phyloP scores from a whole-genome alignment of 2,329 filamentous ascomycete genomes.

The Fusarium duplospermum region DNA sequence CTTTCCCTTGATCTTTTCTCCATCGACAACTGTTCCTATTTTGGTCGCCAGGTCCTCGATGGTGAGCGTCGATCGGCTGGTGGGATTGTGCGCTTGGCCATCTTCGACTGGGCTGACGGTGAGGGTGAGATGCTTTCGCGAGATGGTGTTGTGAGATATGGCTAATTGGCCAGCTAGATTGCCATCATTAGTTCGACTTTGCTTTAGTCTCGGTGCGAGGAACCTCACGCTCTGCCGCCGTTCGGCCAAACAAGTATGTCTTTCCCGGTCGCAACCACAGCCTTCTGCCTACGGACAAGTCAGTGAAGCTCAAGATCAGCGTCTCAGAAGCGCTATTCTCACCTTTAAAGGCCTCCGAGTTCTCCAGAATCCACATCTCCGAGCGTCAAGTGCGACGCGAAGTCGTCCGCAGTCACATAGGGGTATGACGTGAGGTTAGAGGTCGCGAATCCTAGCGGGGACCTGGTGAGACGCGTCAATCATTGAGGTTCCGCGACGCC shows the following conservation, averaged over 20 bases:
- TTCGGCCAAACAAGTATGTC: conserved; percentile 86
- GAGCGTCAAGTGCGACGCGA: conserved; percentile 26
- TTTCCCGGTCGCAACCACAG: conserved; percentile 90
- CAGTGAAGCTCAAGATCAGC: background rate
- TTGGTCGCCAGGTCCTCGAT: conserved; percentile 87
- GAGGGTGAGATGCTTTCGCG: conserved; percentile 87
- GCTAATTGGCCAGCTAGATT: conserved; percentile 71
- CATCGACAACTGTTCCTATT: conserved; percentile 83
- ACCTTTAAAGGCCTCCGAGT: conserved; percentile 65
- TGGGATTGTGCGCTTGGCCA: conserved; percentile 73
- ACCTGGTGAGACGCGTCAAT: conserved; percentile 28
- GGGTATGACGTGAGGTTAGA: conserved; percentile 42
- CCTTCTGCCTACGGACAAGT: conserved; percentile 54
- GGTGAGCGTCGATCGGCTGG: conserved; percentile 74
- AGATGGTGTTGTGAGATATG: conserved; percentile 85
- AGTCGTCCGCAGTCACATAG: conserved; percentile 34
- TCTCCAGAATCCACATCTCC: conserved; percentile 74
- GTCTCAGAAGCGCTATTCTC: conserved; percentile 9
- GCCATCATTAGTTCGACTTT: conserved; percentile 1
- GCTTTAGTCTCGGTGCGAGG: too few relatives aligned
- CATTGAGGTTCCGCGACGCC: conserved; percentile 30
- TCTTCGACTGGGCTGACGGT: conserved; percentile 73
- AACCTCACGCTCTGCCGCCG: conserved; percentile 70
- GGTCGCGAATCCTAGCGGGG: conserved; percentile 41
- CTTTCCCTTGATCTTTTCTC: conserved; percentile 73